Conservation (phyloP, 108 stramenopile genomes). For the Pelagomonas calceolata region DNA sequence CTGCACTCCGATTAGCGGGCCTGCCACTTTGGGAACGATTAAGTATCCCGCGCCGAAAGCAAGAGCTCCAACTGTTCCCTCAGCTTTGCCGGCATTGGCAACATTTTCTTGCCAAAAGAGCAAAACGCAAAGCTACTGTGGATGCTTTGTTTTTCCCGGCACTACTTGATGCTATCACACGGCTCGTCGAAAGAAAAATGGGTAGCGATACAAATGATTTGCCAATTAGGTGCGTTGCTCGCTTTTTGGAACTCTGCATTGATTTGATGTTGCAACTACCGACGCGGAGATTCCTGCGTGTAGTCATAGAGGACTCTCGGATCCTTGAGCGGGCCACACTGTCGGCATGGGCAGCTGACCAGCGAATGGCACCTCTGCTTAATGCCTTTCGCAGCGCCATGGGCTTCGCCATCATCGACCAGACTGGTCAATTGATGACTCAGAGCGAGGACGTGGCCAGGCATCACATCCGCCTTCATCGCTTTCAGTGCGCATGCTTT, state of each 20-base stretch:
- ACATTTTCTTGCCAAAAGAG: constrained; percentile 17
- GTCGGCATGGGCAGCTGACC: constrained; percentile 14
- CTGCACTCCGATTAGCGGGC: constrained; percentile 19
- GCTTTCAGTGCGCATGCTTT: neutral
- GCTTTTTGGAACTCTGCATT: constrained; percentile 31
- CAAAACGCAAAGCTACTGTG: neutral
- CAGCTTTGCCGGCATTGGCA: constrained; percentile 29
- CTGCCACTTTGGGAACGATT: constrained; percentile 32
- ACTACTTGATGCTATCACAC: constrained; percentile 4
- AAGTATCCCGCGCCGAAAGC: constrained; percentile 12
- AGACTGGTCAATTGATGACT: constrained; percentile 16
- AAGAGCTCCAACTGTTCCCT: constrained; percentile 25
- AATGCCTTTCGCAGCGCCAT: constrained; percentile 10
- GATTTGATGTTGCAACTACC: constrained; percentile 35
- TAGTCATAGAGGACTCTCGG: constrained; percentile 41
- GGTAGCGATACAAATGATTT: neutral
- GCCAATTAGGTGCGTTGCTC: constrained; percentile 1
- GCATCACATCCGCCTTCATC: neutral
- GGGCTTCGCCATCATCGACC: constrained; percentile 32
- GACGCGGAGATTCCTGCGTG: constrained; percentile 41
- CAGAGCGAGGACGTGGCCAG: neutral
- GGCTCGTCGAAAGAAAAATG: constrained; percentile 6
- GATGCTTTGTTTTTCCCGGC: constrained; percentile 17
- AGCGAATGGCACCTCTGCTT: constrained; percentile 7
- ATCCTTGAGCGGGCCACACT: constrained; percentile 42